Conservation (phyloP, 768 basidiomycete genomes). For the Amanita fuliginea region DNA sequence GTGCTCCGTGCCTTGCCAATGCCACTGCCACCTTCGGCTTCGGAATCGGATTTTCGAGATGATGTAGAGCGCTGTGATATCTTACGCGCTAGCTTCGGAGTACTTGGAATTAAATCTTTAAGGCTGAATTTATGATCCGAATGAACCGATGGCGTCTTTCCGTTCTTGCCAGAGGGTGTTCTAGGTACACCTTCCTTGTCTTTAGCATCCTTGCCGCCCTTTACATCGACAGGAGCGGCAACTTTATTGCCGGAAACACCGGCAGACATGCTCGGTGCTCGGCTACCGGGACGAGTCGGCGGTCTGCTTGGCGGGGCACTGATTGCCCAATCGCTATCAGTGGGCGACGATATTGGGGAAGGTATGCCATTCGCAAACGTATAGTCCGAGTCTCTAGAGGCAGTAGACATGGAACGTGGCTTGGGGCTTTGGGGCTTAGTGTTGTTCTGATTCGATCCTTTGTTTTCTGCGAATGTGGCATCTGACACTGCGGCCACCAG, state of each 20-base stretch:
- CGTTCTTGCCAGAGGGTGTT: constrained; percentile 15
- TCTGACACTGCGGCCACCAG: constrained; percentile 15
- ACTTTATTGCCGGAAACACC: constrained; percentile 28
- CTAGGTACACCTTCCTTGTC: constrained; percentile 15
- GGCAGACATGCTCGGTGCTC: constrained; percentile 38
- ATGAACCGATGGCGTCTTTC: constrained; percentile 33
- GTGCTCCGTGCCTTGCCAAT: constrained; percentile 20
- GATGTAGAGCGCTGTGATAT: constrained; percentile 59
- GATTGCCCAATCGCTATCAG: constrained; percentile 43
- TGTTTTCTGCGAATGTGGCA: constrained; percentile 18
- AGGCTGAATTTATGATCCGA: constrained; percentile 73
- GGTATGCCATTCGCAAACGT: constrained; percentile 13
- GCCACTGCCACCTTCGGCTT: constrained; percentile 24
- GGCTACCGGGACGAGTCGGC: constrained; percentile 37
- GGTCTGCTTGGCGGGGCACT: constrained; percentile 54
- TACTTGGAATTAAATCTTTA: constrained; percentile 63
- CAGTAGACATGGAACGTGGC: constrained; percentile 13
- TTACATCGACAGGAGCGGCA: constrained; percentile 8
- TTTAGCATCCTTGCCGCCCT: constrained; percentile 15
- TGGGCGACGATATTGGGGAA: constrained; percentile 33
- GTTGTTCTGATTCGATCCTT: constrained; percentile 20
- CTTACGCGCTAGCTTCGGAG: constrained; percentile 65
- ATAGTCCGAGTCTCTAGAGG: constrained; percentile 12
- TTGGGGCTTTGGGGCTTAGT: constrained; percentile 12
- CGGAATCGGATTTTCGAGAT: constrained; percentile 58